Conservation (phyloP, 192 early-diverging fungal genomes). For the Coemansia erecta region DNA sequence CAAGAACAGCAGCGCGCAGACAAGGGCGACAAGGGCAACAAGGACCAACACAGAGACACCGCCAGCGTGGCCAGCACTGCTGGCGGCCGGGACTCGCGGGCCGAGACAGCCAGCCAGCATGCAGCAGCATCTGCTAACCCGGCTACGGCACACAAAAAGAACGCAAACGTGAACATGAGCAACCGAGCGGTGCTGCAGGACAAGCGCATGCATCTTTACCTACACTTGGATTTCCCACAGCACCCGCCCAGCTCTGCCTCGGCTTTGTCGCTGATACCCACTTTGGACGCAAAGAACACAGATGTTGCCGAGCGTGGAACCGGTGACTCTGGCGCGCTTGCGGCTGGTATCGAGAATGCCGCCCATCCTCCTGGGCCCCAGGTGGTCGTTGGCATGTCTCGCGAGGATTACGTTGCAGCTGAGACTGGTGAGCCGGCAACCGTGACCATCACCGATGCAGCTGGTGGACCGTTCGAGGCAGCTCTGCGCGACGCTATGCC, state of each 20-base stretch:
- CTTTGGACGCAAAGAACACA: constrained; percentile 14
- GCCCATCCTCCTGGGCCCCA: constrained; percentile 44
- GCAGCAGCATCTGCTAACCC: constrained; percentile 4
- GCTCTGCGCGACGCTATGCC: constrained; percentile 37
- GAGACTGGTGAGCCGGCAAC: constrained; percentile 26
- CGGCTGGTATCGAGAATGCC: constrained; percentile 38
- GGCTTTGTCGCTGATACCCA: constrained; percentile 19
- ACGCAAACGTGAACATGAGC: constrained; percentile 20
- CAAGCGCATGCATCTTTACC: constrained; percentile 52
- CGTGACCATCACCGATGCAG: constrained; percentile 13
- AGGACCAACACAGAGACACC: constrained; percentile 8
- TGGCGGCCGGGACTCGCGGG: constrained; percentile 9
- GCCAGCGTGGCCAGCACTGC: constrained; percentile 1
- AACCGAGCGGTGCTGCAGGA: constrained; percentile 34
- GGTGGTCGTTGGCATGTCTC: constrained; percentile 40
- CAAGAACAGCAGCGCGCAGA: constrained; percentile 82
- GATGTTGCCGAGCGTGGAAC: constrained; percentile 22
- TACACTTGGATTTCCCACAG: constrained; percentile 40
- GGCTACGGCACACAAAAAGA: constrained; percentile 3
- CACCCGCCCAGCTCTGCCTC: constrained; percentile 44
- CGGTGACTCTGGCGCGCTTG: constrained; percentile 25
- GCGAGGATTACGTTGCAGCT: constrained; percentile 31
- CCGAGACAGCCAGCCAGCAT: constrained; percentile 13
- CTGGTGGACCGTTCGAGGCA: constrained; percentile 17
- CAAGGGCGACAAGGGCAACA: constrained; percentile 67